A percentile compares a stretch with the other conserved stretches of the same genome.
Evolutionary conservation across 192 early-diverging fungal genomes (phyloP).

Genomic region (Helicostylum pulchrum): DNA sequence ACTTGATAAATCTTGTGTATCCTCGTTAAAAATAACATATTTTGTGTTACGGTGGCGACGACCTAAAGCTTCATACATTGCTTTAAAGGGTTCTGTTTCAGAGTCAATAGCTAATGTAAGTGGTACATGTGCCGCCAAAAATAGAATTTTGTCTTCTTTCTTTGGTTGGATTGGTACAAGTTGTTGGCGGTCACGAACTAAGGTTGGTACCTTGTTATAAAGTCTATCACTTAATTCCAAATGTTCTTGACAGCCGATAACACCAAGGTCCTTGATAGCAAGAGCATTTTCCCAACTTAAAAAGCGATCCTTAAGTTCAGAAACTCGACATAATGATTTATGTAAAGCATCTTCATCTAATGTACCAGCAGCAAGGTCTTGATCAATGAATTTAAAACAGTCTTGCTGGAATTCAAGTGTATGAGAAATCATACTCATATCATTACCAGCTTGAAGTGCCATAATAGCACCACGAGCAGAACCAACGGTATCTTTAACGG

Average conservation of each 20-base stretch:
- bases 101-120: conserved; percentile 38
- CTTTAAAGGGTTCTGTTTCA: conserved; percentile 33
- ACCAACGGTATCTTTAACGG: conserved; percentile 34
- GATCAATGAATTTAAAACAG: conserved; percentile 20
- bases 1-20: neutral
- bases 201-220: conserved; percentile 29
- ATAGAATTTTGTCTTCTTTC: conserved; percentile 18
- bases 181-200: conserved; percentile 23
- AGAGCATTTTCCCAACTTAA: conserved; percentile 31
- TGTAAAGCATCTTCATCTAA: conserved; percentile 15
- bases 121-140: conserved; percentile 38
- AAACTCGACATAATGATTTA: conserved; percentile 27
- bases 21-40: conserved; percentile 30
- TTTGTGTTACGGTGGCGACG: conserved; percentile 23
- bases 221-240: conserved; percentile 19
- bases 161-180: conserved; percentile 24
- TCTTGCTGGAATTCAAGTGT: conserved; percentile 28
- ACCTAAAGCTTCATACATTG: conserved; percentile 22
- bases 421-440: conserved; percentile 40
- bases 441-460: conserved; percentile 34
- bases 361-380: conserved; percentile 5
- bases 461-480: conserved; percentile 26
- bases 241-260: conserved; percentile 27
- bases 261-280: neutral
- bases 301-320: conserved; percentile 30